Conservation (phyloP, 768 basidiomycete genomes). For the Rhizopogon vesiculosus region DNA sequence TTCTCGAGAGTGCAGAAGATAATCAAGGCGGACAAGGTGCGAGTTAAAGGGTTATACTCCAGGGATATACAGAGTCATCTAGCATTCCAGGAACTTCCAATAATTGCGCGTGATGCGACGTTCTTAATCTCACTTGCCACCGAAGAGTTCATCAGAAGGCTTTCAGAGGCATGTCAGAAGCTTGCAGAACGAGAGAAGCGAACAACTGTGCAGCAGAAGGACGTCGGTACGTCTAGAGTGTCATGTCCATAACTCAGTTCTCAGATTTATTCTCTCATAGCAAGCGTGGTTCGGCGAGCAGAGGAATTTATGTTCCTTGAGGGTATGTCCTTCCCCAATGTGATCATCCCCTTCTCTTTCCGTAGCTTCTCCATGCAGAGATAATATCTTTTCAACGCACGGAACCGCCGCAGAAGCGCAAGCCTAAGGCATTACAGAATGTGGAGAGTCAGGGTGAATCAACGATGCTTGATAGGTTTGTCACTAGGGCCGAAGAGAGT, state of each 20-base stretch:
- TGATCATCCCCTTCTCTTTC: neutral
- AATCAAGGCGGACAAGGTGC: slow-evolving; percentile 79
- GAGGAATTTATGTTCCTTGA: slow-evolving; percentile 80
- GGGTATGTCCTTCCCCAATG: slow-evolving; percentile 36
- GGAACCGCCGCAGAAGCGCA: slow-evolving; percentile 41
- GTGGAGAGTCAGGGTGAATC: slow-evolving; percentile 20
- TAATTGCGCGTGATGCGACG: slow-evolving; percentile 71
- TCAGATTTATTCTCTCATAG: slow-evolving; percentile 29
- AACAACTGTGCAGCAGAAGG: slow-evolving; percentile 70
- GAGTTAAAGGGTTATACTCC: slow-evolving; percentile 54
- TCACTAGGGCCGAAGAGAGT: slow-evolving; percentile 24
- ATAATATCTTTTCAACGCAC: slow-evolving; percentile 49
- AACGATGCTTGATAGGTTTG: slow-evolving; percentile 49
- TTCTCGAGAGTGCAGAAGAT: slow-evolving; percentile 78
- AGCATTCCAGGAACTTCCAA: slow-evolving; percentile 60
- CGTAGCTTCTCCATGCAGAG: slow-evolving; percentile 31
- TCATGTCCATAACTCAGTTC: neutral
- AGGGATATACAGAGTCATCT: slow-evolving; percentile 67
- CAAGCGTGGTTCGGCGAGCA: slow-evolving; percentile 54
- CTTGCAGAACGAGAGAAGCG: slow-evolving; percentile 70
- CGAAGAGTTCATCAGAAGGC: slow-evolving; percentile 80
- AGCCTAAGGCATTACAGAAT: slow-evolving; percentile 27
- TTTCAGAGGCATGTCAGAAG: slow-evolving; percentile 67
- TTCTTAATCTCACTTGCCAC: slow-evolving; percentile 80
- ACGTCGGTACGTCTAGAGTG: slow-evolving; percentile 55